Evolutionary conservation across 495 filamentous ascomycete species (phyloP), one percentile per base, ranked within the genome.

Genomic region (Penicillium bovifimosum): DNA sequence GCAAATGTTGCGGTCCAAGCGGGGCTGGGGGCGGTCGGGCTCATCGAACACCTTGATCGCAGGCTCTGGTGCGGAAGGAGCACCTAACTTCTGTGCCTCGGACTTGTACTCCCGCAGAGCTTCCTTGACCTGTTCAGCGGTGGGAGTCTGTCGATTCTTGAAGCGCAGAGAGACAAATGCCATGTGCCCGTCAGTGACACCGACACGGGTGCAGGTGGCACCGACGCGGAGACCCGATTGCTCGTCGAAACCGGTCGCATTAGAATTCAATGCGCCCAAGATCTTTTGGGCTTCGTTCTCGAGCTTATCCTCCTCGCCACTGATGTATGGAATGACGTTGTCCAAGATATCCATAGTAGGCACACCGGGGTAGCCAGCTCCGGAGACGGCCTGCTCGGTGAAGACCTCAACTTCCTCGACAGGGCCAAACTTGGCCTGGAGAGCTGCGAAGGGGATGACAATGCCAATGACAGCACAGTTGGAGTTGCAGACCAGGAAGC

Each of bases 391-490:
- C 70, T 95, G 89, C 73, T 90, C 82, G n/a, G 89, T 95, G 45
- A 91, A 88, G 13, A 95, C 86, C 58, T 83, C 86, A 18, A 90
- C 86, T 59, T 79, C 71, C 60, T 86, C 81, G 52, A 95, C 80
- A 35, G 77, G 76, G 29, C 88, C 89, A 63, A 92, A 91, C 60
- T 79, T 78, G 33, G 84, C 80, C 67, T 88, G 83, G 32, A 95
- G 79, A 17, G 87, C 89, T 16, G 88, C 89, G 62, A 91, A 86
- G n/a, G 89, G 89, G 51, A 92, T 90, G 42, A 91, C 90, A 44
- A 93, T 78, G 14, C 89, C 89, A 61, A 92, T 92, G 47, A 92
- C 90, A 17, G 88, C 87, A 71, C 89, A 95, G 75, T 95, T 93
- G 50, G 87, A 90, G 73, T 93, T 93, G 76, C 88, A 92, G 36